Evolutionary conservation across 169 alveolate genomes (phyloP), one percentile per base, ranked within the genome.

Genomic region (Cryptosporidium xiaoi): DNA sequence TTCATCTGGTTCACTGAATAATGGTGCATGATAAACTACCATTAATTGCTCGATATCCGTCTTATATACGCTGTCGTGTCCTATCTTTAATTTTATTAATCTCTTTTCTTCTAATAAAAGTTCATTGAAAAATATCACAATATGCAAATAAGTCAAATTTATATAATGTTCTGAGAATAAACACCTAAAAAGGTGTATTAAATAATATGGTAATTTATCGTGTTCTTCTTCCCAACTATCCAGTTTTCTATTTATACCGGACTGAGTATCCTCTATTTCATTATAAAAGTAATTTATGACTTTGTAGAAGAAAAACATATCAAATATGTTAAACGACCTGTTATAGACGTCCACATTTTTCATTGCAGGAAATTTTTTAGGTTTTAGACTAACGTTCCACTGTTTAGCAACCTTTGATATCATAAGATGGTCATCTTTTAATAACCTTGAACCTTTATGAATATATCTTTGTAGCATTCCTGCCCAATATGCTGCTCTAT

Each of bases 401-500:
- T 18, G 15, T 33, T 36, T 48, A 18, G 62, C 18, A 13, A 77
- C 29, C 10, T 60, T 33, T 40, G 31, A 33, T n/a, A 60, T 18
- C 18, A 40, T 18, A 13, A 20, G 33, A 58, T 15, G 34, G 34
- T 40, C 6, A n/a, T 77, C 71, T 13, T 48, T 60, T 48, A 77
- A 20, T 16, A 77, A 20, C 46, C 69, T 34, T 13, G 87, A 64
- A 4, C 87, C 87, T 44, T 77, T 77, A 62, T 18, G 16, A 8
- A 77, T 77, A 33, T 77, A 77, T 36, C 87, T 77, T n/a, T 77
- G 77, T 62, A 77, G 24, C 71, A 77, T 60, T 46, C 87, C 87
- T 44, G 87, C 71, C 87, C 87, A 77, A 62, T 77, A 77, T 77
- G 27, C 51, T 60, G 87, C 87, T 46, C 87, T 56, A 46, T 77